Evolutionary conservation across 768 basidiomycete species (phyloP), one percentile per base, ranked within the genome.

Genomic region (Arthromyces matolae): DNA sequence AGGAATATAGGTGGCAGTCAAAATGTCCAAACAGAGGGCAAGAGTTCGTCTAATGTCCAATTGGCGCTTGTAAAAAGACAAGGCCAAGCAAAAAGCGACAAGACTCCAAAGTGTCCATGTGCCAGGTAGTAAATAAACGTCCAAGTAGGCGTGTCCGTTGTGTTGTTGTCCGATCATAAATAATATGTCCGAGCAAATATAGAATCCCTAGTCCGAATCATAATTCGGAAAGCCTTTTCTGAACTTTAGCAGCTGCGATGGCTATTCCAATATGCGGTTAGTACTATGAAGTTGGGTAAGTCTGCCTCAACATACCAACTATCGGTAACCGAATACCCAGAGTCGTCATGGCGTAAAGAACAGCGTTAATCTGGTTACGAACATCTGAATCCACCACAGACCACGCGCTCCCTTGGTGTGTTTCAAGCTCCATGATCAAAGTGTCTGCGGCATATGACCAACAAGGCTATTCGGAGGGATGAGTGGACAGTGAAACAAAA

Each of bases 381-480:
- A 83, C 65, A 50, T 86, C 84, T 45, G 74, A 72, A 59, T 77
- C 76, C 52, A 78, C 68, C 29, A 78, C 67, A 8, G 83, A 76
- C 83, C 85, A 88, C 32, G 84, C 73, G 12, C 76, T 63, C 60
- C 84, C 82, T 42, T 84, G n/a, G n/a, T n/a, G 67, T 47, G 77
- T 64, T 45, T 81, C 74, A n/a, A 86, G 71, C 61, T 89, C 84
- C 34, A 77, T 73, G 43, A 85, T 75, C 49, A 89, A 66, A 14
- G 80, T 78, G 60, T 86, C 84, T 42, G 84, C 81, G 29, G 77
- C 81, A 44, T 71, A 72, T 13, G 81, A 81, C 87, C 87, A 88
- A 54, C 85, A 87, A 8, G 81, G 77, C 86, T 86, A 13, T 42
- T 28, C 23, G 48, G 35, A 32, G 57, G 40, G 18, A 24, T 41